Conservation (phyloP, 768 basidiomycete species). For the Coprinellus micaceus region DNA sequence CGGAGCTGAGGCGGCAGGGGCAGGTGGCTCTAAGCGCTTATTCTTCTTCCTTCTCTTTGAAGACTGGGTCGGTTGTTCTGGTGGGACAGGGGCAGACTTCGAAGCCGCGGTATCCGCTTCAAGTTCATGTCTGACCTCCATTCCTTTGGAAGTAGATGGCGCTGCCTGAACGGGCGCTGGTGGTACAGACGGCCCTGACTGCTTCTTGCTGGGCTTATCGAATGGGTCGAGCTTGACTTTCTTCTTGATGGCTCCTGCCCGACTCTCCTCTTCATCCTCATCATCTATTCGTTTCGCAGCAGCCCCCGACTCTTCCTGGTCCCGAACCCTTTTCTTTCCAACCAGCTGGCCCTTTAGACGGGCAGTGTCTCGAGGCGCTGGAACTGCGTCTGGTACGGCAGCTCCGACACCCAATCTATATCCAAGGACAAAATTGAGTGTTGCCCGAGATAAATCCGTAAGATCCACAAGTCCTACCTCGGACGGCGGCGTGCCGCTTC, state of each 20-base stretch:
- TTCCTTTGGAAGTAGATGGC: not conserved
- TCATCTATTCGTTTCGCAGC: slow-evolving; percentile 25
- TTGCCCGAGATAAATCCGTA: not conserved
- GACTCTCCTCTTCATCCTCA: slow-evolving; percentile 47
- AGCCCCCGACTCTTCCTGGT: slow-evolving; percentile 32
- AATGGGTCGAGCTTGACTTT: slow-evolving; percentile 61
- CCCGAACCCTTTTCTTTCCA: slow-evolving; percentile 46
- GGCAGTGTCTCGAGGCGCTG: slow-evolving; percentile 49
- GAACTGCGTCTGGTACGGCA: slow-evolving; percentile 45
- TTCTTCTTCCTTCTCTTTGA: slow-evolving; percentile 24
- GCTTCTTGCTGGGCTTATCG: slow-evolving; percentile 44
- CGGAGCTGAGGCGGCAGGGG: too few relatives aligned
- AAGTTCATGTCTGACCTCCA: not conserved
- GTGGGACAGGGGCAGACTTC: not conserved
- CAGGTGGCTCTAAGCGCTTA: not conserved
- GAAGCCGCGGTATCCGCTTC: too few relatives aligned
- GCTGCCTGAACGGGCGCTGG: too few relatives aligned
- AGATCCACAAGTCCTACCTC: slow-evolving; percentile 43
- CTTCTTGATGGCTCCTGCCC: slow-evolving; percentile 55
- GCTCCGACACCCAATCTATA: slow-evolving; percentile 75
- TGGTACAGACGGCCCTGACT: slow-evolving; percentile 4
- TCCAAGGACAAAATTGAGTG: not conserved
- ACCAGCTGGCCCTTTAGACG: slow-evolving; percentile 59
- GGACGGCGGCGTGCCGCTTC: slow-evolving; percentile 68
- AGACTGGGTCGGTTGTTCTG: not conserved